A percentile compares a stretch with the other conserved stretches of the same genome.
Conservation (phyloP, 73 alveolate genomes). For the Paramecium tetraurelia region DNA sequence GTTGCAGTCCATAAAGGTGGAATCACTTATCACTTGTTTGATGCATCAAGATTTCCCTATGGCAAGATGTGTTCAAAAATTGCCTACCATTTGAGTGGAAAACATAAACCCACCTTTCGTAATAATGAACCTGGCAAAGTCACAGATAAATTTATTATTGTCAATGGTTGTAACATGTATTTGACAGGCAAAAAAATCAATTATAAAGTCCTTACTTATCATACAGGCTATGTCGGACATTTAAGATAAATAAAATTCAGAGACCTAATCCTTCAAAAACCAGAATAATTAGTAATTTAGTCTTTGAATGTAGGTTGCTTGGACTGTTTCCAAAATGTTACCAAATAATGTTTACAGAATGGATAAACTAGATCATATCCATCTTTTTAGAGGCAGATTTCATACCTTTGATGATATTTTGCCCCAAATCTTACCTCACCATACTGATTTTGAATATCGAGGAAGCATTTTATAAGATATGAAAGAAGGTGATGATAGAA, state of each 20-base stretch:
- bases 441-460: neutral
- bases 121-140: slow-evolving; percentile 19
- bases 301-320: neutral
- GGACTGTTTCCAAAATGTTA: slow-evolving; percentile 32
- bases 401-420: slow-evolving; percentile 2
- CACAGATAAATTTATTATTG: neutral
- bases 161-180: slow-evolving; percentile 34
- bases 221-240: slow-evolving; percentile 46
- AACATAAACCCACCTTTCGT: neutral
- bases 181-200: slow-evolving; percentile 42
- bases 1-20: slow-evolving; percentile 39
- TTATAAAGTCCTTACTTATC: slow-evolving; percentile 21
- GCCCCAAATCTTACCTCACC: slow-evolving; percentile 42
- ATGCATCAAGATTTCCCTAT: slow-evolving; percentile 49
- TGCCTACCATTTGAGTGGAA: slow-evolving; percentile 11
- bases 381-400: slow-evolving; percentile 5
- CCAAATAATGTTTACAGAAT: neutral
- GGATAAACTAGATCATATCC: slow-evolving; percentile 14
- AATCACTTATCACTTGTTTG: slow-evolving; percentile 35
- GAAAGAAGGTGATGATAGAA: neutral
- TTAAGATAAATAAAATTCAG: neutral
- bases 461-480: neutral
- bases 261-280: slow-evolving; percentile 24
- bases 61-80: slow-evolving; percentile 30
- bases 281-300: slow-evolving; percentile 4